These are phyloP conservation scores for Vanderwaltozyma verrucispora DNA, from an alignment of 805 yeast species.

Conservation along the genomic window DNA sequence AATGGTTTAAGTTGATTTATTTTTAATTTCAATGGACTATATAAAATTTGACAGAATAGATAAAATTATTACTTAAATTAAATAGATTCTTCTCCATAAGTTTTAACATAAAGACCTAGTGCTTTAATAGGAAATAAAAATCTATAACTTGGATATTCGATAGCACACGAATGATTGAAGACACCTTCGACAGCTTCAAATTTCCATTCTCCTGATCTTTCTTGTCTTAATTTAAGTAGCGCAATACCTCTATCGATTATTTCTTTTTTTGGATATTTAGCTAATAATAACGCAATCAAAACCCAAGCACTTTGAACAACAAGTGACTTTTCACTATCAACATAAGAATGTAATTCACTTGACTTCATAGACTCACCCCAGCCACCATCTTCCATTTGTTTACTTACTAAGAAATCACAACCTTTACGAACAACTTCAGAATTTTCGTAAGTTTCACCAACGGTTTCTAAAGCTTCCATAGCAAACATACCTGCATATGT, in stretches of 20 bases:
- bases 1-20: slow-evolving; percentile 34
- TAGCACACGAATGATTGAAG: slow-evolving; percentile 87
- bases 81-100: slow-evolving; percentile 7
- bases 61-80: too few relatives aligned
- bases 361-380: slow-evolving; percentile 96
- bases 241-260: slow-evolving; percentile 55
- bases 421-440: slow-evolving; percentile 57
- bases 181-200: slow-evolving; percentile 89
- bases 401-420: slow-evolving; percentile 69
- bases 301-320: slow-evolving; percentile 95
- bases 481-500: slow-evolving; percentile 99
- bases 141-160: slow-evolving; percentile 91
- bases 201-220: slow-evolving; percentile 71
- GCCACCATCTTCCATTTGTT: slow-evolving; percentile 85
- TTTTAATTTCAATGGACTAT: not conserved
- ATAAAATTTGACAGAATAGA: too few relatives aligned
- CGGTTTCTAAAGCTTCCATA: slow-evolving; percentile 73
- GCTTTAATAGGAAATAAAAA: slow-evolving; percentile 90
- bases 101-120: slow-evolving; percentile 52
- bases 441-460: slow-evolving; percentile 52
- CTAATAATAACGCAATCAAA: slow-evolving; percentile 66
- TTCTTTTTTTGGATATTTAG: slow-evolving; percentile 61
- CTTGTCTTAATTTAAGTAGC: slow-evolving; percentile 57
- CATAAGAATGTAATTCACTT: slow-evolving; percentile 70
- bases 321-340: slow-evolving; percentile 49